phyloP scores from a whole-genome alignment of 768 basidiomycete genomes.

The Coprinellus micaceus region DNA sequence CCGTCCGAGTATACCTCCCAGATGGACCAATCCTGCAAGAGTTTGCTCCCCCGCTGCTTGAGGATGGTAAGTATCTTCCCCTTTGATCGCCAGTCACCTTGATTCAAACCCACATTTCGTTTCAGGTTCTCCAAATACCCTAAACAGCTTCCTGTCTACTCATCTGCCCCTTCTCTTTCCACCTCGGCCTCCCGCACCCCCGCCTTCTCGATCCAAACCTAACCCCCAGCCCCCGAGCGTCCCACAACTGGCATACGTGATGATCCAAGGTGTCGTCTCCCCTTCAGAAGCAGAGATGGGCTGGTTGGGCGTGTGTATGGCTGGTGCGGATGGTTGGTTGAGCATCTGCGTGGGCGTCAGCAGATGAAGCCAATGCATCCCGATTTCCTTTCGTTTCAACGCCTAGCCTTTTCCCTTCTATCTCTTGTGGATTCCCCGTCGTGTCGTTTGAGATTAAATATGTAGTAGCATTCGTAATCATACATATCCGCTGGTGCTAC shows the following conservation, averaged over 20 bases:
- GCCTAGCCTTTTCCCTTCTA: no score
- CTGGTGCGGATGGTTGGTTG: conserved; percentile 94
- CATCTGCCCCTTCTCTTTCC: conserved; percentile 83
- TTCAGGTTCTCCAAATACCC: conserved; percentile 67
- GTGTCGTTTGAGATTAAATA: no score
- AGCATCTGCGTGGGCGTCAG: conserved; percentile 72
- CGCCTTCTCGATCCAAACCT: conserved; percentile 39
- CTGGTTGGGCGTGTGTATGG: conserved; percentile 90
- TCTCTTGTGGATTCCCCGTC: no score
- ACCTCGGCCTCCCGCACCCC: conserved; percentile 40
- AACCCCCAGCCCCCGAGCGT: conserved; percentile 31
- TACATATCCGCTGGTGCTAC: conserved; percentile 4
- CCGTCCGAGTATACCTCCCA: conserved; percentile 84
- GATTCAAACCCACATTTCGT: conserved; percentile 4
- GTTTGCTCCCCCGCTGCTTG: conserved; percentile 72
- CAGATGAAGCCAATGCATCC: neutral
- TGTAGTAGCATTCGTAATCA: neutral
- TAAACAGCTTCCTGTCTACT: conserved; percentile 62
- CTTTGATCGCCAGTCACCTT: neutral
- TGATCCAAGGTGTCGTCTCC: conserved; percentile 80
- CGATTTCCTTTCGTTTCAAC: conserved; percentile 1
- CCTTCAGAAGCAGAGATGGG: conserved; percentile 89
- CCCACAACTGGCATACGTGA: conserved; percentile 63
- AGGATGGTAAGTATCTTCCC: conserved; percentile 58
- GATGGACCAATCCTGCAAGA: conserved; percentile 92